Base-by-base conservation (phyloP, 352 stramenopile genomes). In the Phytopythium oedochilum region DNA sequence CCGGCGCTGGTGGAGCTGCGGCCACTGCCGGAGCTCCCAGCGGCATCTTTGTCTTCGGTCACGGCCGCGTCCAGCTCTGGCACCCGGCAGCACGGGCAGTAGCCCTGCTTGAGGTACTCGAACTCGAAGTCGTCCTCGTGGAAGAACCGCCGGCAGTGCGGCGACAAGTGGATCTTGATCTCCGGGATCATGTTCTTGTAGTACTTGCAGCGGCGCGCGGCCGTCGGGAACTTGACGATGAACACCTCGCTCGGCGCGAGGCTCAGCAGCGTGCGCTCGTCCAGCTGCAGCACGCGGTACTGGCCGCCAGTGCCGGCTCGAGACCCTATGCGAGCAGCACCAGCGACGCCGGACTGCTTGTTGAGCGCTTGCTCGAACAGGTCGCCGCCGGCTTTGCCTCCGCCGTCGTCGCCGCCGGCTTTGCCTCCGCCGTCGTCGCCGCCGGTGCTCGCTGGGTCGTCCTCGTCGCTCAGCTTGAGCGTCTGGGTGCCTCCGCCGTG, bases 41-140 rank as follows among this genome's bases (percentile, higher is more conserved):
- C 3, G n/a, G 32, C 58, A 9, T 53, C 18, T 0, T 73, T 61
- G 31, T 67, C 62, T 5, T 71, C 65, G 2, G 44, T 29, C 39
- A 55, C 31, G 1, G 52, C 45, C 14, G 55, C 55, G 23, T 71
- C 59, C 45, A 86, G 70, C 53, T 92, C 80, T 17, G 62, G 23
- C 5, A 89, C 57, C 32, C 90, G 83, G 48, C 88, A 97, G 66
- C 88, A 96, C n/a, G 89, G 91, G 61, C 93, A 98, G 36, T 80
- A 57, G 26, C 84, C 83, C 8, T 85, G 72, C 53, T 86, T 91
- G 23, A 98, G 73, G 58, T 97, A 93, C 47, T 91, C 87, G 43
- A 97, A 96, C 75, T 98, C 94, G 60, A 98, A 98, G 68, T 98
- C 91, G 65, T 98, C 87, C 56, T 97, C 87, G 69, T 98, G 88